Conservation (phyloP, 306 rosid genomes). For the Begonia loranthoides region DNA sequence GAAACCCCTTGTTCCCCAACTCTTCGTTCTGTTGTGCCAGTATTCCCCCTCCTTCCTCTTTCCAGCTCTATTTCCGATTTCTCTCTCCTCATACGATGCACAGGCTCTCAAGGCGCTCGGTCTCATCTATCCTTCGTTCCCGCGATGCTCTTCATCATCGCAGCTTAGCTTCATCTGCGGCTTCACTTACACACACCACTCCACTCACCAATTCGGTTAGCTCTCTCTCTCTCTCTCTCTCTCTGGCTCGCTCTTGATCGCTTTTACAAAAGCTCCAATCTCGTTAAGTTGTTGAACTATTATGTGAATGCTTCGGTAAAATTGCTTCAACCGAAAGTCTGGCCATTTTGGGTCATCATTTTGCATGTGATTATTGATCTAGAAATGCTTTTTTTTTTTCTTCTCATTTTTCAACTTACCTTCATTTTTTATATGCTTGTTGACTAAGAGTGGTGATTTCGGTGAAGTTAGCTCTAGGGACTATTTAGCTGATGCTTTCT, state of each 20-base stretch:
- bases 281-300: background rate
- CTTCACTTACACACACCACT: slow-evolving; percentile 32
- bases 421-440: too few species aligned
- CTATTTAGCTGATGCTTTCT: too few species aligned
- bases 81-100: slow-evolving; percentile 33
- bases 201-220: slow-evolving; percentile 21
- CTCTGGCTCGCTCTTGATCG: background rate
- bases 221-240: too few species aligned
- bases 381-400: background rate
- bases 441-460: too few species aligned
- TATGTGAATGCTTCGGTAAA: background rate
- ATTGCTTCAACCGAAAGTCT: background rate
- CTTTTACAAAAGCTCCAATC: background rate
- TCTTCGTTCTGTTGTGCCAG: background rate
- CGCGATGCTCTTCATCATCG: slow-evolving; percentile 29
- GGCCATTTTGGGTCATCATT: background rate
- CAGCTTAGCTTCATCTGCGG: slow-evolving; percentile 17
- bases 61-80: background rate
- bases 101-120: slow-evolving; percentile 54
- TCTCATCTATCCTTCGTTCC: slow-evolving; percentile 39
- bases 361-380: background rate
- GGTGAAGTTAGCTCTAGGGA: too few species aligned
- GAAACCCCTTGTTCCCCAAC: background rate
- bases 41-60: background rate
- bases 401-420: too few species aligned